Evolutionary conservation across 2,329 filamentous ascomycete genomes (phyloP).

Genomic region (Aschersonia sp.): DNA sequence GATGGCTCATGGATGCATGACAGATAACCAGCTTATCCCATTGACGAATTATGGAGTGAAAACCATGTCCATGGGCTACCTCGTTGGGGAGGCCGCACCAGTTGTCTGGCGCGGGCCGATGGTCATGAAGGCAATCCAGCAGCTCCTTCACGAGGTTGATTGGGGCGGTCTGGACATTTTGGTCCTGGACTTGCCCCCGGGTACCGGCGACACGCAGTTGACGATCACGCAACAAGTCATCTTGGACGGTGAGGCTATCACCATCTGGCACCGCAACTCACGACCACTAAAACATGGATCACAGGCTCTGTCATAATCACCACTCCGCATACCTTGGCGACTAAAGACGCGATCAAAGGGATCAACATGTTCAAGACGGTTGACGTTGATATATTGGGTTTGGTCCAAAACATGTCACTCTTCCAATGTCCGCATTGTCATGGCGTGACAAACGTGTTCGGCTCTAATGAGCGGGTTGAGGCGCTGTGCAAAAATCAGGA

Average conservation of each 20-base stretch:
- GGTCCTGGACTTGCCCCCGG: slow-evolving; percentile 81
- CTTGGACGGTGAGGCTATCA: slow-evolving; percentile 50
- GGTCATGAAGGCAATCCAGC: slow-evolving; percentile 94
- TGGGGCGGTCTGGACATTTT: slow-evolving; percentile 85
- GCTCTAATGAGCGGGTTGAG: slow-evolving; percentile 47
- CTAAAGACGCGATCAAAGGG: slow-evolving; percentile 83
- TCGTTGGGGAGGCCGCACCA: slow-evolving; percentile 64
- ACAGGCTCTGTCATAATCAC: slow-evolving; percentile 71
- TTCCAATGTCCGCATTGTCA: slow-evolving; percentile 71
- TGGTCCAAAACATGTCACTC: slow-evolving; percentile 85
- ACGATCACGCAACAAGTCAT: slow-evolving; percentile 92
- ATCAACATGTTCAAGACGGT: slow-evolving; percentile 88
- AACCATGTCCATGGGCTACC: slow-evolving; percentile 97
- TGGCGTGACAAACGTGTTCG: slow-evolving; percentile 62
- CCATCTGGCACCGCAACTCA: neutral
- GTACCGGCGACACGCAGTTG: slow-evolving; percentile 88
- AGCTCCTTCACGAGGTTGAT: slow-evolving; percentile 86
- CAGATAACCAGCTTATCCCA: slow-evolving; percentile 70
- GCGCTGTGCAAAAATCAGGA: slow-evolving; percentile 56
- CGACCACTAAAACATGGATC: neutral
- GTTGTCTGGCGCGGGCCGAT: slow-evolving; percentile 94
- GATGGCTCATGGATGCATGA: too few relatives aligned
- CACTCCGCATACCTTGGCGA: slow-evolving; percentile 83
- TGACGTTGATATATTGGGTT: slow-evolving; percentile 63
- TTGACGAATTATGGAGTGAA: slow-evolving; percentile 90